Conservation (phyloP, 768 basidiomycete genomes). For the Paxillus rubicundulus region DNA sequence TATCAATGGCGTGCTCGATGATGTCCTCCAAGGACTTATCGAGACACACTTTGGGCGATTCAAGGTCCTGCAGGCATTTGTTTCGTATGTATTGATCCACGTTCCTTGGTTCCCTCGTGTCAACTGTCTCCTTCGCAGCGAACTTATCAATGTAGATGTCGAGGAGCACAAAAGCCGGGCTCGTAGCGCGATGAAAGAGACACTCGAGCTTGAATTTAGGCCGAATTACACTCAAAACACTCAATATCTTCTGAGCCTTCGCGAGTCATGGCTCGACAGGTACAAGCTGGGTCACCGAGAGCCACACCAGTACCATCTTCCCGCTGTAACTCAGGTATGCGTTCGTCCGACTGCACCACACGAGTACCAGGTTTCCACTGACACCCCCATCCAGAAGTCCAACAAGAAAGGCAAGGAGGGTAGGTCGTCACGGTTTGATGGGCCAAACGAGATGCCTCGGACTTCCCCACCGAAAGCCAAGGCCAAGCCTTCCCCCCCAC, state of each 20-base stretch:
- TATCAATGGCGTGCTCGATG: slow-evolving; percentile 31
- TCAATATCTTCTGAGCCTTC: slow-evolving; percentile 19
- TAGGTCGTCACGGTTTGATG: no score
- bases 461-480: no score
- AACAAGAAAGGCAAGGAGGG: no score
- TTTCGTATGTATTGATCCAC: slow-evolving; percentile 32
- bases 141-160: slow-evolving; percentile 26
- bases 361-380: no score
- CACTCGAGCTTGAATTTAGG: slow-evolving; percentile 37
- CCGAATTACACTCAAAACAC: slow-evolving; percentile 40
- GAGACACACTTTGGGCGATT: slow-evolving; percentile 42
- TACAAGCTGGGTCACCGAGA: slow-evolving; percentile 20
- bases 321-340: neutral
- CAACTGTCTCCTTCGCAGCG: slow-evolving; percentile 18
- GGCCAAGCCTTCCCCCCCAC: no score
- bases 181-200: slow-evolving; percentile 28
- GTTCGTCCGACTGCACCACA: no score
- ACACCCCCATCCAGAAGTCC: no score
- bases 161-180: slow-evolving; percentile 25
- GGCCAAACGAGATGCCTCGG: no score
- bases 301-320: neutral
- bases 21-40: slow-evolving; percentile 28
- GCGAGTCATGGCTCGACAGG: slow-evolving; percentile 23
- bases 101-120: neutral
- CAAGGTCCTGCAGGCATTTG: slow-evolving; percentile 28